Base-by-base conservation (phyloP, 2,329 filamentous ascomycete genomes). In the Paecilomyces sp. region DNA sequence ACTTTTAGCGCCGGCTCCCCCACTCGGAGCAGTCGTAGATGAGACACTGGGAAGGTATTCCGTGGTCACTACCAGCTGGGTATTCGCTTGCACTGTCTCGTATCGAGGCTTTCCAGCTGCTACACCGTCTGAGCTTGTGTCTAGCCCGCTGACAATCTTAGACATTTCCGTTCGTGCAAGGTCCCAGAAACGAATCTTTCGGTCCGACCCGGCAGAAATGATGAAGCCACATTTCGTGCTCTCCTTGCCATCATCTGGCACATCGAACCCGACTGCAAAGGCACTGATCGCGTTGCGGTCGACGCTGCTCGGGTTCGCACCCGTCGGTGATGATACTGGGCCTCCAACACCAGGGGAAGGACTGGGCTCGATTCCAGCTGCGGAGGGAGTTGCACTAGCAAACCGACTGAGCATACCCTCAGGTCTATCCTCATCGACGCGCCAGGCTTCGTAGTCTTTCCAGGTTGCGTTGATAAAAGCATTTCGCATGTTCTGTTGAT, bases 101-200 rank as follows among this genome's bases (percentile, higher is more conserved):
- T 92, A 97, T 9, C 84, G 83, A n/a, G 91, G 89, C 70, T 86
- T 87, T 24, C 68, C 65, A 28, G 66, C 66, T 3, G 66, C 59
- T 5, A 65, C 65, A 13, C 70, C 71, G 34, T 84, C 79, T 60
- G 92, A 88, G 34, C 91, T 88, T 1, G 80, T 75, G 60, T 85
- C 84, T 11, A 92, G 79, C 0, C 93, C 93, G 70, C 90, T 96
- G 64, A 95, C 88, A 13, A 97, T 83, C 59, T 83, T 81, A 50
- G 91, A 96, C 61, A 86, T 84, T 69, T 96, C 91, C 9, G 91
- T 82, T 9, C 87, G 87, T 9, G 85, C 81, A 13, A 94, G 81
- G 70, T 99, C 93, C 94, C 94, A 99, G 76, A 95, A 97, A 9
- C 94, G 86, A 18, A 99, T 84, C 74, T 90, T 94, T 76, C 89